Percentiles rank a stretch among this genome's conserved stretches.
Conservation (phyloP, 108 stramenopile species). For the Pseudonitzschia multiseries region DNA sequence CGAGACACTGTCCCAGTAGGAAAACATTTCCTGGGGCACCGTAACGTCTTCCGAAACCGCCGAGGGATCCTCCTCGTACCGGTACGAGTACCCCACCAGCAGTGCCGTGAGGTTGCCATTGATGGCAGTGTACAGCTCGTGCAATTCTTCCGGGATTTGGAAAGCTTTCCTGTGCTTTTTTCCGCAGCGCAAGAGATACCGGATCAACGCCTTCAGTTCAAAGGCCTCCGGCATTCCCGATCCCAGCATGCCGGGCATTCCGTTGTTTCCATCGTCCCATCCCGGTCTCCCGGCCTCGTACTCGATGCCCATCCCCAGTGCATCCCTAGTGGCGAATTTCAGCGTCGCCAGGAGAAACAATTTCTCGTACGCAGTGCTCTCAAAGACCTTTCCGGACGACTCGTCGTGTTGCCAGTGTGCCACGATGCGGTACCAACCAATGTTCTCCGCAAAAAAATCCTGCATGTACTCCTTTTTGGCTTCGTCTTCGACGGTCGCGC, state of each 20-base stretch:
- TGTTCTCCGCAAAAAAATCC: conserved; percentile 36
- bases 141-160: conserved; percentile 48
- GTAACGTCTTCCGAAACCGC: not conserved
- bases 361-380: conserved; percentile 59
- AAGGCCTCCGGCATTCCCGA: conserved; percentile 77
- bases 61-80: not conserved
- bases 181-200: conserved; percentile 34
- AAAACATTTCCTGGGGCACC: conserved; percentile 55
- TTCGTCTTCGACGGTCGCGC: conserved; percentile 46
- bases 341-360: conserved; percentile 67
- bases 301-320: conserved; percentile 82
- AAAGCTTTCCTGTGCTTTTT: conserved; percentile 21
- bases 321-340: conserved; percentile 82
- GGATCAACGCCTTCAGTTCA: conserved; percentile 60
- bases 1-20: conserved; percentile 78
- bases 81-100: too few relatives aligned
- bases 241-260: conserved; percentile 63
- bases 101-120: conserved; percentile 25
- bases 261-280: conserved; percentile 91
- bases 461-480: conserved; percentile 37
- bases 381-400: conserved; percentile 43
- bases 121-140: conserved; percentile 34
- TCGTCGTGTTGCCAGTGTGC: conserved; percentile 59
- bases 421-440: conserved; percentile 45
- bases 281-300: conserved; percentile 85